These are phyloP conservation scores for Puccinia novopanici DNA, from an alignment of 1,284 basidiomycete genomes.

Conservation along the genomic window DNA sequence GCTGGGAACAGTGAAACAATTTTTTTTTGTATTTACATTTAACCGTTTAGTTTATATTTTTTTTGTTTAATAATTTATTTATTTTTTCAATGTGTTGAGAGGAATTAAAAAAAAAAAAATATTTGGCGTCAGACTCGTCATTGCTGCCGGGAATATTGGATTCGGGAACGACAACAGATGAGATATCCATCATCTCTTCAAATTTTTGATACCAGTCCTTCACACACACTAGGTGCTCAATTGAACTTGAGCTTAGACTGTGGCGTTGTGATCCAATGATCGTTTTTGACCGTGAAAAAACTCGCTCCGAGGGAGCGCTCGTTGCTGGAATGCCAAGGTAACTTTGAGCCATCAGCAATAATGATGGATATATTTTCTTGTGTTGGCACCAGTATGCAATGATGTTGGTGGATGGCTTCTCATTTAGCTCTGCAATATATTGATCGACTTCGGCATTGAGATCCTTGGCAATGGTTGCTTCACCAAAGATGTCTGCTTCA, in stretches of 20 bases:
- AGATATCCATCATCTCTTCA: too few relatives aligned
- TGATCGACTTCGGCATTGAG: not conserved
- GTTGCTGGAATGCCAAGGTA: conserved; percentile 19
- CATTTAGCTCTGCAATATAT: not conserved
- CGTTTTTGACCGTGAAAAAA: not conserved
- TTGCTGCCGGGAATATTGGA: too few relatives aligned
- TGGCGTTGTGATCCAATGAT: not conserved
- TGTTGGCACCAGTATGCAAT: not conserved
- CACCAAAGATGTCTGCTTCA: too few relatives aligned
- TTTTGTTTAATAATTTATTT: too few relatives aligned
- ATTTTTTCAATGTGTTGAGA: too few relatives aligned
- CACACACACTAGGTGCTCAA: not conserved
- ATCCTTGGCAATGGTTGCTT: not conserved
- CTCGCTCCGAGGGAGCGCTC: conserved; percentile 5
- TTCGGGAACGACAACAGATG: too few relatives aligned
- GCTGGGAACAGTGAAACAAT: too few relatives aligned
- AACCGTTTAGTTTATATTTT: too few relatives aligned
- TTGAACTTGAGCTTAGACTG: not conserved
- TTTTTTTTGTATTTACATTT: too few relatives aligned
- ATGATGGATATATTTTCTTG: not conserved
- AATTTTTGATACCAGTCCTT: conserved; percentile 10
- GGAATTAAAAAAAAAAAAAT: too few relatives aligned
- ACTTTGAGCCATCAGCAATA: not conserved
- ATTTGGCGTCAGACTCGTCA: too few relatives aligned
- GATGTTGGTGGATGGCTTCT: not conserved